Base-by-base conservation (phyloP, 768 basidiomycete species). In the Paxillus ammoniavirescens region DNA sequence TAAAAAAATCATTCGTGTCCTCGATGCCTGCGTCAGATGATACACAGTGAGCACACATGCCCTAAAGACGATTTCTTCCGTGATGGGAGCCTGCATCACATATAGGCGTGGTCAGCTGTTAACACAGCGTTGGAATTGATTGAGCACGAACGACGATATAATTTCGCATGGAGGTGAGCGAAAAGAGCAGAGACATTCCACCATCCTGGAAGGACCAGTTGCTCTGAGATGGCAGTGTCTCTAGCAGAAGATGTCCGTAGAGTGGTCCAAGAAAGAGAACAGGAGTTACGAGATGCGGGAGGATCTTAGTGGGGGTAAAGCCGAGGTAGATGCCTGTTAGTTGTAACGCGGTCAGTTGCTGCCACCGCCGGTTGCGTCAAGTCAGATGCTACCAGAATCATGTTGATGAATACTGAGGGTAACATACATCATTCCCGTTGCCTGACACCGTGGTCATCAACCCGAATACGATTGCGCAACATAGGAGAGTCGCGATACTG, bases 51-150 rank as follows among this genome's bases (percentile, higher is more conserved):
- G 75, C 28, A 96, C 79, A 65, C 92, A 94, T 0, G 90, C 84
- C 26, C 97, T 77, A 66, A 97, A 98, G 8, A 92, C 90, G 23
- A 97, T 53, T 69, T 98, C 96, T 72, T 99, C 96, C 0, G 95
- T 95, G 33, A 94, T 69, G 0, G 96, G 96, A 4, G 81, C 94
- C 93, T 94, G 54, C 30, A 4, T 45, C 9, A 17, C 31, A 26
- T 8, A 15, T 5, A 42, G n/a, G 21, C 15, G 28, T 28, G 42
- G 30, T 51, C 33, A 48, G 49, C 42, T 17, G 51, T 46, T 36
- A 42, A 40, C 6, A 40, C 45, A n/a, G 8, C 18, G 26, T 17
- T 23, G 30, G 13, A 40, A 35, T 46, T 17, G 53, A 58, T 53
- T 37, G 10, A 49, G 42, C 28, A 67, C 76, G 18, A 50, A 81